Evolutionary conservation across 2,329 filamentous ascomycete species (phyloP).

Genomic region (Pseudocercospora crystallina): DNA sequence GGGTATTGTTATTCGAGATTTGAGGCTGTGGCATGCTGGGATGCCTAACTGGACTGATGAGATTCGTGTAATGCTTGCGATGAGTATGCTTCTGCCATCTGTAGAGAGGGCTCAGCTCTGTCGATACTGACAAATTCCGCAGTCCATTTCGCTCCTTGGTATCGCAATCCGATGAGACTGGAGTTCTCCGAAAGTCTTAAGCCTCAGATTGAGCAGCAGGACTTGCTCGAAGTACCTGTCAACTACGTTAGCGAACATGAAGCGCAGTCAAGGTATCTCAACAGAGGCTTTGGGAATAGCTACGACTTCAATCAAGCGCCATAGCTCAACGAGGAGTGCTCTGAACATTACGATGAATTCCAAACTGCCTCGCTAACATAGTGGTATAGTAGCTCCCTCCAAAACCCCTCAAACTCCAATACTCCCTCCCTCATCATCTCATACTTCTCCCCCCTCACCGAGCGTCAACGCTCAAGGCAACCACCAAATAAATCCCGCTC

Average conservation of each 20-base stretch:
- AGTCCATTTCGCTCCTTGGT: constrained; percentile 53
- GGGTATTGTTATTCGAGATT: constrained; percentile 57
- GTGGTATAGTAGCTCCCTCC: too few species aligned
- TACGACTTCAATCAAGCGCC: constrained; percentile 60
- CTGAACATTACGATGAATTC: too few species aligned
- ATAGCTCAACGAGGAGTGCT: not conserved
- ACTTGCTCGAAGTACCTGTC: constrained; percentile 51
- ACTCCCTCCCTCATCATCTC: too few species aligned
- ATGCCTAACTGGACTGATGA: constrained; percentile 57
- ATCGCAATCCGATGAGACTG: constrained; percentile 59
- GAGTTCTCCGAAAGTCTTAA: constrained; percentile 54
- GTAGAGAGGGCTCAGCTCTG: constrained; percentile 45
- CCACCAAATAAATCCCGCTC: too few species aligned
- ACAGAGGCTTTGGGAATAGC: constrained; percentile 60
- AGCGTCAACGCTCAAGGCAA: too few species aligned
- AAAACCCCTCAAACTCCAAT: too few species aligned
- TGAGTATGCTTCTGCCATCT: constrained; percentile 6
- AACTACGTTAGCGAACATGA: constrained; percentile 49
- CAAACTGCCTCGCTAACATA: too few species aligned
- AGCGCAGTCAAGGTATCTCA: constrained; percentile 51
- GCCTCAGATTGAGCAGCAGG: constrained; percentile 44
- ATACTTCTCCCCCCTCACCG: too few species aligned
- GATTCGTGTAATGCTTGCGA: constrained; percentile 30
- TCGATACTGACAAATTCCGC: not conserved
- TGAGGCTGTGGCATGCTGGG: constrained; percentile 64